Evolutionary conservation across 192 early-diverging fungal species (phyloP).

Genomic region (Coemansia sp.): DNA sequence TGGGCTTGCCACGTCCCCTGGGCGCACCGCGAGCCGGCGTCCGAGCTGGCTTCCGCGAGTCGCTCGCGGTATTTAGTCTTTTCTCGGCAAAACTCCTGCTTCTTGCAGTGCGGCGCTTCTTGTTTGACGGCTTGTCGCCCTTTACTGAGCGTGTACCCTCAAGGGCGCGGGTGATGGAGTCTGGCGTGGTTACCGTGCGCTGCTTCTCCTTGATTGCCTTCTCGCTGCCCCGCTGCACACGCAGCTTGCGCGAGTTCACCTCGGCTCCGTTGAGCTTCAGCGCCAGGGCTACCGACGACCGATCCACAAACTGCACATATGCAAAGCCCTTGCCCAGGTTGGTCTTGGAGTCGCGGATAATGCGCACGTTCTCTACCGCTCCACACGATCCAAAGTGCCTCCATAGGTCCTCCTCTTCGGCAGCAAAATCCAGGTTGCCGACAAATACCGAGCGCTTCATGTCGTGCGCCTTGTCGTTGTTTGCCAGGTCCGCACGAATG

Average conservation of each 20-base stretch:
- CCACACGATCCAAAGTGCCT: constrained; percentile 66
- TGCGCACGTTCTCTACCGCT: constrained; percentile 72
- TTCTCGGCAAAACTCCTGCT: constrained; percentile 36
- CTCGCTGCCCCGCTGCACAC: constrained; percentile 39
- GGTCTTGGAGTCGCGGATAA: constrained; percentile 77
- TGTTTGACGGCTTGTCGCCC: constrained; percentile 47
- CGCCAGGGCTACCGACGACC: constrained; percentile 69
- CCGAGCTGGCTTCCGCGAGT: not conserved
- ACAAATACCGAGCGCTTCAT: constrained; percentile 75
- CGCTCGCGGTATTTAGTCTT: constrained; percentile 14
- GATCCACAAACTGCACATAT: constrained; percentile 82
- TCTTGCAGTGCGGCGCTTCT: constrained; percentile 46
- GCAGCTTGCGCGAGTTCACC: constrained; percentile 50
- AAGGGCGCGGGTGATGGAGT: constrained; percentile 17
- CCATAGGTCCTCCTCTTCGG: constrained; percentile 71
- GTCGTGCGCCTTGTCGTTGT: constrained; percentile 56
- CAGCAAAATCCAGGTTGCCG: constrained; percentile 66
- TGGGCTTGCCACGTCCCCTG: not conserved
- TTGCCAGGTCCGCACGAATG: constrained; percentile 75
- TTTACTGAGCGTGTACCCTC: constrained; percentile 57
- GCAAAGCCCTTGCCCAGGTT: constrained; percentile 93
- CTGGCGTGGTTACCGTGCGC: constrained; percentile 5
- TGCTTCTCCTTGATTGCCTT: constrained; percentile 39
- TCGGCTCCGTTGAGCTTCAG: constrained; percentile 72
- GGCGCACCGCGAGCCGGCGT: not conserved